phyloP scores from a whole-genome alignment of 2,329 filamentous ascomycete genomes.

The Drechslerella dactyloides region DNA sequence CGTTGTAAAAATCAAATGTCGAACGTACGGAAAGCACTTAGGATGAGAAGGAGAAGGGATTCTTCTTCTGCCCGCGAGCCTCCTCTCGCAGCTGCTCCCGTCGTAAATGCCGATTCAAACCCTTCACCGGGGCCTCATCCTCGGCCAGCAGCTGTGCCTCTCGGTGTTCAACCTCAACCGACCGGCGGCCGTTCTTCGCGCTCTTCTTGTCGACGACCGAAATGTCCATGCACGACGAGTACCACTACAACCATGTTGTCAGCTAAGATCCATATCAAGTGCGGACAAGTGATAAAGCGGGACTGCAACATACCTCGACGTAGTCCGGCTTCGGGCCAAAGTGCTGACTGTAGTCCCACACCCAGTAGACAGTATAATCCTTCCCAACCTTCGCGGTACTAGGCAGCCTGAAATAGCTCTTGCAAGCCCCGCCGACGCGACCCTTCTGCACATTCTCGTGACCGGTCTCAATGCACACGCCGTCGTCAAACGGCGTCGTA shows the following conservation, averaged over 20 bases:
- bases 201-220: constrained; percentile 35
- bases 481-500: constrained; percentile 80
- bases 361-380: constrained; percentile 86
- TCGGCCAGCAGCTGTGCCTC: constrained; percentile 3
- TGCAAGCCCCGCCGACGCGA: constrained; percentile 70
- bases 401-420: constrained; percentile 80
- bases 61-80: constrained; percentile 12
- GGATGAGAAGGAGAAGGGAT: constrained; percentile 23
- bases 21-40: background rate
- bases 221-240: constrained; percentile 54
- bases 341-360: constrained; percentile 74
- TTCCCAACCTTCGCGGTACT: constrained; percentile 67
- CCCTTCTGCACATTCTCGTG: constrained; percentile 65
- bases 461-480: constrained; percentile 76
- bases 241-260: constrained; percentile 49
- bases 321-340: constrained; percentile 50
- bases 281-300: background rate
- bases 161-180: constrained; percentile 10
- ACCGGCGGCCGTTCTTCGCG: background rate
- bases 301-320: constrained; percentile 38
- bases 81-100: constrained; percentile 31
- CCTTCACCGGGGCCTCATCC: constrained; percentile 14
- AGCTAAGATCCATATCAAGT: constrained; percentile 3
- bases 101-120: constrained; percentile 33
- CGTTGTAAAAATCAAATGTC: background rate